Base-by-base conservation (phyloP, 495 filamentous ascomycete species). In the Delitschia confertaspora region DNA sequence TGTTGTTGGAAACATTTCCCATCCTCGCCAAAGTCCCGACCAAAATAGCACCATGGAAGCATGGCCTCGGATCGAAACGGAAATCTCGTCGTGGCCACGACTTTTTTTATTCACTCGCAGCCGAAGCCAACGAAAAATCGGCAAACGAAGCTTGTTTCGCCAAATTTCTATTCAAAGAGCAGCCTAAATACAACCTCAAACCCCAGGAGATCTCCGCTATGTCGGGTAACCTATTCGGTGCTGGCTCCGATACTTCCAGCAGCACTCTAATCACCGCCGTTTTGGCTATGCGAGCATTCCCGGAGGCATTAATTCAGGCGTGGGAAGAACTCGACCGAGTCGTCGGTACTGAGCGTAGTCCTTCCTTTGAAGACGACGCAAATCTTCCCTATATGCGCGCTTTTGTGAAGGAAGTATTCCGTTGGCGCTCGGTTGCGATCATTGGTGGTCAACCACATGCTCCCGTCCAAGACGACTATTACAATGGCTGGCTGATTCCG, bases 1-100 rank as follows among this genome's bases (percentile, higher is more conserved):
- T 79, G 75, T 47, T 77, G 13, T 66, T 77, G 49, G 74, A 77
- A 52, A 76, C 73, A 0, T 79, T 77, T 29, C 73, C 74, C 4
- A 32, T 72, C 25, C 61, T 70, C n/a, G 64, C 61, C 8, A 61
- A 52, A 37, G 60, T 64, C 8, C 61, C 63, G 6, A 61, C 51
- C 16, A 53, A 56, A 37, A 55, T 58, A 32, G 63, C 63, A 14
- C 60, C 63, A 0, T 64, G 62, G 61, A 66, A 63, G 33, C 54
- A 66, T 10, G 65, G 63, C 13, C 41, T 70, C 8, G 64, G 62
- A 9, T 45, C 53, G 6, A 49, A 52, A 36, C 39, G 59, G 30
- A 55, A 59, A 46, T 6, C 25, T 10, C 20, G 36, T 18, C 44
- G 45, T 7, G 51, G 65, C 29, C 53, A 57, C 33, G 53, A 62